Conservation (phyloP, 768 basidiomycete species). For the Leccinum longicurvipes region DNA sequence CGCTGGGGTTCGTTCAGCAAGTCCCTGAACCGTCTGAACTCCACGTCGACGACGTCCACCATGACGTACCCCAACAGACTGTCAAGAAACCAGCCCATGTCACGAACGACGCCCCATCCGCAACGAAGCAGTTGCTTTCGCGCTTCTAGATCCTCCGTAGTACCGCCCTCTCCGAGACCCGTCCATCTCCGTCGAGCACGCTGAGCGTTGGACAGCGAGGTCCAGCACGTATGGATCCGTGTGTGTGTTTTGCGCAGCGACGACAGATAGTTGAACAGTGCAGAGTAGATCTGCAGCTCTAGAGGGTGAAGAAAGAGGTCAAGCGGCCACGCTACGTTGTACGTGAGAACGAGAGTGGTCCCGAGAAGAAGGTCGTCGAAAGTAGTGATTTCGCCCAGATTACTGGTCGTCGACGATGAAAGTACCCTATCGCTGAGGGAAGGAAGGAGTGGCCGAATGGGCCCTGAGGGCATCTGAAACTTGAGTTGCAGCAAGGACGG, state of each 20-base stretch:
- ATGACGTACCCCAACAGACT: conserved; percentile 80
- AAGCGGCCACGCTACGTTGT: conserved; percentile 79
- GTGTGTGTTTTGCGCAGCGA: conserved; percentile 83
- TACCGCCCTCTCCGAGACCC: conserved; percentile 83
- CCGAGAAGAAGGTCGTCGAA: conserved; percentile 81
- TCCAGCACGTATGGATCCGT: conserved; percentile 78
- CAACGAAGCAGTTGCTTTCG: conserved; percentile 66
- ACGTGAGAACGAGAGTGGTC: conserved; percentile 67
- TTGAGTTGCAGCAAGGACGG: conserved; percentile 68
- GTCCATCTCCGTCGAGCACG: conserved; percentile 84
- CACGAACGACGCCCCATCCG: conserved; percentile 83
- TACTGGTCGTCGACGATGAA: conserved; percentile 40
- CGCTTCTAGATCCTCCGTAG: conserved; percentile 61
- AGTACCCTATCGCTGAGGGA: conserved; percentile 48
- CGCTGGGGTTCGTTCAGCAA: conserved; percentile 38
- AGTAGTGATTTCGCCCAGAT: conserved; percentile 40
- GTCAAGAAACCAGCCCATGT: conserved; percentile 92
- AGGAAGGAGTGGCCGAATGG: conserved; percentile 76
- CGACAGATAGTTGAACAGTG: conserved; percentile 78
- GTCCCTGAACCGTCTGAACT: conserved; percentile 70
- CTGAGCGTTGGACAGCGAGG: conserved; percentile 80
- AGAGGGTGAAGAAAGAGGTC: conserved; percentile 82
- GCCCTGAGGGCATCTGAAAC: conserved; percentile 78
- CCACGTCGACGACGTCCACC: conserved; percentile 86
- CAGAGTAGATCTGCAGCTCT: conserved; percentile 71